A percentile compares a stretch with the other conserved stretches of the same genome.
These are phyloP conservation scores for Filosporella fistucella DNA, from an alignment of 495 filamentous ascomycete species.

Conservation along the genomic window DNA sequence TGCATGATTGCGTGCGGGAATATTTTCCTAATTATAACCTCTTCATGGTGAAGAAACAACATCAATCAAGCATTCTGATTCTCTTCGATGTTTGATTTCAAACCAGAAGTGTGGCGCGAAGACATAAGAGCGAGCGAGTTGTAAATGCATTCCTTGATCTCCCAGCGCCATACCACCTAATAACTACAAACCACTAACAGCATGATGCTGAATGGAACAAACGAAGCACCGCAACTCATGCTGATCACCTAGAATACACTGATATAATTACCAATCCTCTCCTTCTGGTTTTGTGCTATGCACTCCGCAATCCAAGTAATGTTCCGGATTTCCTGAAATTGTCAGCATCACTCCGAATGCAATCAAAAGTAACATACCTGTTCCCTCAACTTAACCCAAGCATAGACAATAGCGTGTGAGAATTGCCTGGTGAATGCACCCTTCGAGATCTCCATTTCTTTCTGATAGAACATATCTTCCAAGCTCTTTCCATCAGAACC, in stretches of 20 bases:
- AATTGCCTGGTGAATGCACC: constrained; percentile 94
- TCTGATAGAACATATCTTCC: constrained; percentile 98
- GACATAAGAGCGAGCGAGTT: constrained; percentile 6
- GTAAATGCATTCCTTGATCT: constrained; percentile 16
- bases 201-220: constrained; percentile 7
- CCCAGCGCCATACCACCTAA: constrained; percentile 21
- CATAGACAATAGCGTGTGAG: constrained; percentile 90
- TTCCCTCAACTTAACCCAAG: constrained; percentile 96
- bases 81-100: no score
- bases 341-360: constrained; percentile 4
- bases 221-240: constrained; percentile 1
- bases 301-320: constrained; percentile 99
- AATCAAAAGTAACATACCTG: constrained; percentile 60
- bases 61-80: no score
- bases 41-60: no score
- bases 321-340: constrained; percentile 83
- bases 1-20: no score
- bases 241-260: constrained; percentile 69
- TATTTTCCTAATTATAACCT: no score
- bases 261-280: constrained; percentile 97
- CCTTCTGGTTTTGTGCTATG: constrained; percentile 99
- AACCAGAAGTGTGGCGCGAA: no score
- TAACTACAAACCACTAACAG: constrained; percentile 12
- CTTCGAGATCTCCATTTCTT: constrained; percentile 98
- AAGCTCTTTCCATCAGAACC: constrained; percentile 81